Percentiles rank a stretch among this genome's conserved stretches.
phyloP scores from a whole-genome alignment of 2,329 filamentous ascomycete genomes.

The Xylariales sp. region DNA sequence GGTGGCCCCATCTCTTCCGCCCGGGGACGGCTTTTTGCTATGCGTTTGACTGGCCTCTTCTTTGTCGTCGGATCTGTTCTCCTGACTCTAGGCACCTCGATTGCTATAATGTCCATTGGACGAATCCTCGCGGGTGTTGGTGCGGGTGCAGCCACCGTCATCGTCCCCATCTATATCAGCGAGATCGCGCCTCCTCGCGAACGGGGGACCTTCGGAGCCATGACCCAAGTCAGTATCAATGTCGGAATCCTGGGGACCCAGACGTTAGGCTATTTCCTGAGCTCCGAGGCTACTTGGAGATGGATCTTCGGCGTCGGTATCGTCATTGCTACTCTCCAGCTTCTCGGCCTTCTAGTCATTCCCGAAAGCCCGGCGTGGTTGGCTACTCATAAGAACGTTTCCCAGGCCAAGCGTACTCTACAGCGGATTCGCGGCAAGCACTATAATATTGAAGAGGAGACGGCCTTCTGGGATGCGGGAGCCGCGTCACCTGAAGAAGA shows the following conservation, averaged over 20 bases:
- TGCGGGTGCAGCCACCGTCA: conserved; percentile 89
- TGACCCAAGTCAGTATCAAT: conserved; percentile 95
- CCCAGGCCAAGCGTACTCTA: conserved; percentile 73
- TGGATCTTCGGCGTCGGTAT: conserved; percentile 82
- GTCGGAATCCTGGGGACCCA: conserved; percentile 88
- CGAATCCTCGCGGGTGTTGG: conserved; percentile 84
- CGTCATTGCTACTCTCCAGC: conserved; percentile 74
- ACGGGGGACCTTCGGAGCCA: conserved; percentile 81
- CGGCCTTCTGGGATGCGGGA: conserved; percentile 67
- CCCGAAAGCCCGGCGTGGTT: conserved; percentile 92
- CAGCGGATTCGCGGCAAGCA: conserved; percentile 79
- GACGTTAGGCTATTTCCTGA: conserved; percentile 86
- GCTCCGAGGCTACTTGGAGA: conserved; percentile 82
- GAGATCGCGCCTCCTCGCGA: conserved; percentile 83
- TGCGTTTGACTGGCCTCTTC: conserved; percentile 81
- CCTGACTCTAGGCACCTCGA: conserved; percentile 77
- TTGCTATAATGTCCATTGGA: conserved; percentile 76
- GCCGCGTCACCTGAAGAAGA: conserved; percentile 71
- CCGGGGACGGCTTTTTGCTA: conserved; percentile 79
- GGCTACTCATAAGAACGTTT: conserved; percentile 72
- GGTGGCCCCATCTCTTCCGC: conserved; percentile 83
- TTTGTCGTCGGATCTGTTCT: conserved; percentile 81
- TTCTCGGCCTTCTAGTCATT: conserved; percentile 76
- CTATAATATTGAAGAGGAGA: conserved; percentile 78
- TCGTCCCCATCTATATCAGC: conserved; percentile 93